phyloP scores from a whole-genome alignment of 345 rosid species.

The Eucalyptus brandiana region DNA sequence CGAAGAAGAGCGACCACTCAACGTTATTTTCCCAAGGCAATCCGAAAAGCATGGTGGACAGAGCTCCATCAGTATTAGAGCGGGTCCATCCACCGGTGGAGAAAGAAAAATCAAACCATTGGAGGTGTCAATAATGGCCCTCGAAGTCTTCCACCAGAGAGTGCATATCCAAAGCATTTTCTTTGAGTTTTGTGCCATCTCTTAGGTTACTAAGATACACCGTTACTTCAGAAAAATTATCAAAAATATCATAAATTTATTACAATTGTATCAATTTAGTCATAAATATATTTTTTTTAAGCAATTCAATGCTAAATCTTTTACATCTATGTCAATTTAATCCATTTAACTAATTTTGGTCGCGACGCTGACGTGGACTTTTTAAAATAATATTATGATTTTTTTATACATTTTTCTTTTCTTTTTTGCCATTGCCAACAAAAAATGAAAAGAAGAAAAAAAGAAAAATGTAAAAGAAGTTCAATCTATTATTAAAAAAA shows the following conservation, averaged over 20 bases:
- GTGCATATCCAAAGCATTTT: background rate
- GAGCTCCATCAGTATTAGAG: background rate
- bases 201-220: background rate
- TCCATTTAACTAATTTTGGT: rapidly evolving
- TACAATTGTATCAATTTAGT: rapidly evolving
- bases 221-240: background rate
- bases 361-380: rapidly evolving
- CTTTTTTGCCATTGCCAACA: no score
- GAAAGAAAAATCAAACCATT: background rate
- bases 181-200: background rate
- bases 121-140: background rate
- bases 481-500: no score
- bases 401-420: no score
- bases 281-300: no score
- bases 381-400: no score
- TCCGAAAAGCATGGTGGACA: background rate
- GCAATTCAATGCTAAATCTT: no score
- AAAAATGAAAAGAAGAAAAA: no score
- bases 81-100: background rate
- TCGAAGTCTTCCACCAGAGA: background rate
- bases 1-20: background rate
- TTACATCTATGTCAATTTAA: no score
- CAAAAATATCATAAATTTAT: no score
- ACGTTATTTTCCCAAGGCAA: background rate
- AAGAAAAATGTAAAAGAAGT: no score